Percentiles rank a stretch among this genome's conserved stretches.
Conservation (phyloP, 2,329 filamentous ascomycete genomes). For the Fusarium continuum region DNA sequence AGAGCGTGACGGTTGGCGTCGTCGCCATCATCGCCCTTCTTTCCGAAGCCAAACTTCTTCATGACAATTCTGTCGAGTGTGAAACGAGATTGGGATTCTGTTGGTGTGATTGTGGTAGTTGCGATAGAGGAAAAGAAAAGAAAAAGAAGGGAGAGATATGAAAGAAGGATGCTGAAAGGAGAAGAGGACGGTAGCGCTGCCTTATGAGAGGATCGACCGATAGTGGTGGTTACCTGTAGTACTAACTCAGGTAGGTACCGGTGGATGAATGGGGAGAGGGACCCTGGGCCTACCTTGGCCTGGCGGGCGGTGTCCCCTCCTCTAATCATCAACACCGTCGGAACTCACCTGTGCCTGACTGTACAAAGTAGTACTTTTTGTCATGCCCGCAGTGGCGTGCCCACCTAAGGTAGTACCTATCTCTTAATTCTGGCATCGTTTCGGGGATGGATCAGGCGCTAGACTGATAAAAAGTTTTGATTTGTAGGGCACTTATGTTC, state of each 20-base stretch:
- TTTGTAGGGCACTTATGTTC: conserved; percentile 9
- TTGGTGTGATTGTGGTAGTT: not conserved
- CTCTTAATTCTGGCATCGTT: conserved; percentile 27
- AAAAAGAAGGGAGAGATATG: conserved; percentile 1
- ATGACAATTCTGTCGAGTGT: conserved; percentile 48
- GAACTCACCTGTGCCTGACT: conserved; percentile 2
- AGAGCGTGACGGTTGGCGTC: conserved; percentile 60
- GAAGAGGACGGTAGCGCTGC: conserved; percentile 24
- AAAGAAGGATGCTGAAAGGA: conserved; percentile 25
- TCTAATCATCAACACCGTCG: conserved; percentile 8
- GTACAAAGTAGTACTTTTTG: conserved; percentile 2
- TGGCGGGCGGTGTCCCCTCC: conserved; percentile 36
- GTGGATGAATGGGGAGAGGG: conserved; percentile 28
- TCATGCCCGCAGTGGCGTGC: conserved; percentile 22
- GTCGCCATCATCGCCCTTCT: conserved; percentile 62
- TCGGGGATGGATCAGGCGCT: conserved; percentile 39
- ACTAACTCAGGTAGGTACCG: conserved; percentile 15
- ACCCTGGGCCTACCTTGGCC: conserved; percentile 39
- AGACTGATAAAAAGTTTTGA: conserved; percentile 24
- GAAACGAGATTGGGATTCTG: not conserved
- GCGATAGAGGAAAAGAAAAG: not conserved
- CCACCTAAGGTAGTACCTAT: no score
- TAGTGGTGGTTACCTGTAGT: conserved; percentile 7
- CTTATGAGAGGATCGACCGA: conserved; percentile 32
- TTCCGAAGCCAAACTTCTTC: conserved; percentile 69